A percentile compares a stretch with the other conserved stretches of the same genome.
phyloP scores from a whole-genome alignment of 2,329 filamentous ascomycete genomes.

The Erysiphe pulchra region DNA sequence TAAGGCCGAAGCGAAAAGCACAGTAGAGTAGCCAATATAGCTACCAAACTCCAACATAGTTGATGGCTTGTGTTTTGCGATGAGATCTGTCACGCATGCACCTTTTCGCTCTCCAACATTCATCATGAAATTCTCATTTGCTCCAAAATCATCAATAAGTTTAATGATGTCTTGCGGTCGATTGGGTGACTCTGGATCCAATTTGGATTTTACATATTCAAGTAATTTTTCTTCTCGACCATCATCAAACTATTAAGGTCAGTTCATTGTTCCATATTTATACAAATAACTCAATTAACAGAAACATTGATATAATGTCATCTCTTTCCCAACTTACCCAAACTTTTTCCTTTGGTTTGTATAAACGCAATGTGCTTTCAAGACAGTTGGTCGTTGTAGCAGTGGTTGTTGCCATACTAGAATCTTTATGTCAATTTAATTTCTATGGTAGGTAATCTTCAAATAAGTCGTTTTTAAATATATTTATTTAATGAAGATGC shows the following conservation, averaged over 20 bases:
- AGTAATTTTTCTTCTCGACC: slow-evolving; percentile 51
- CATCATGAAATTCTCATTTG: slow-evolving; percentile 48
- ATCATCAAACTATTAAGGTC: slow-evolving; percentile 28
- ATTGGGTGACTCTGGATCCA: slow-evolving; percentile 26
- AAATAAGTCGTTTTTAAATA: no score
- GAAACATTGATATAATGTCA: no score
- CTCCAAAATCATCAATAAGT: slow-evolving; percentile 44
- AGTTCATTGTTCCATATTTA: no score
- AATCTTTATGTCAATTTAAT: no score
- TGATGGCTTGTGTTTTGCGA: slow-evolving; percentile 36
- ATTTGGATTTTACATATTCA: slow-evolving; percentile 37
- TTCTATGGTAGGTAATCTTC: no score
- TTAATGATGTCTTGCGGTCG: slow-evolving; percentile 36
- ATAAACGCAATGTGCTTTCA: no score
- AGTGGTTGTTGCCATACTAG: no score
- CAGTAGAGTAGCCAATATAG: slow-evolving; percentile 60
- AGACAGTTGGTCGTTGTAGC: no score
- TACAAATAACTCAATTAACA: no score
- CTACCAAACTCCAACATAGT: slow-evolving; percentile 58
- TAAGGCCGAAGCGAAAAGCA: slow-evolving; percentile 45
- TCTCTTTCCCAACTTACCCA: no score
- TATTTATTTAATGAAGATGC: no score
- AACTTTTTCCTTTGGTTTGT: no score
- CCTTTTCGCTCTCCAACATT: slow-evolving; percentile 58
- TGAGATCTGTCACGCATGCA: slow-evolving; percentile 40